Evolutionary conservation across 2,329 filamentous ascomycete species (phyloP), one percentile per base, ranked within the genome.

Genomic region (Periconia sp.): DNA sequence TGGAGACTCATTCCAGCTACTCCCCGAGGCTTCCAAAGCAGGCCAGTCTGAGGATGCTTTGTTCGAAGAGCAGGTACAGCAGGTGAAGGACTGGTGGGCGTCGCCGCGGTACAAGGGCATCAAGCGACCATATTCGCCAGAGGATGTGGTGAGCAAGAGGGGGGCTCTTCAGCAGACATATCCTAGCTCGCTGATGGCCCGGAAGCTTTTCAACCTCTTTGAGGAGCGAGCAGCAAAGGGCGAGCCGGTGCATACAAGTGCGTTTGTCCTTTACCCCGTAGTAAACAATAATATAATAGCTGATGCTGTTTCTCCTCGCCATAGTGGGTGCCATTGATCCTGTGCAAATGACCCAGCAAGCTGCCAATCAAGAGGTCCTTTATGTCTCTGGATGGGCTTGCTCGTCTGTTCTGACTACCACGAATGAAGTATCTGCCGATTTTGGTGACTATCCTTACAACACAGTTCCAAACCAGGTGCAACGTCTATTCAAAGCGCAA

Each of bases 401-500:
- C 77, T 97, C 93, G 0, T 93, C 92, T 0, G 85, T 96, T 18
- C 81, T 99, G 44, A 97, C 93, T 3, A 88, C 87, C 10, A 97
- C 94, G 37, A 97, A 99, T 77, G 94, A 99, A 74, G 94, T 99
- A 27, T 97, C 92, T 0, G 90, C 94, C 42, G 94, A 99, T 73
- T 96, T 97, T 77, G 94, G 94, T 67, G 94, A 99, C 76, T 99
- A 99, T 74, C 94, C 94, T 0, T 99, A 99, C 79, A 97, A 97
- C 72, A 99, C 94, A 0, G 94, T 99, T 5, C 94, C 94, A 9
- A 97, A 97, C 77, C 94, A 97, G 74, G 94, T 99, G 3, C 92
- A 99, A 78, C 86, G 94, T 59, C 79, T 99, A 48, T 91, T 95
- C 78, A 97, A 97, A 78, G 94, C 94, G 3, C 94, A 99, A 76